Percentiles rank a stretch among this genome's conserved stretches.
phyloP scores from a whole-genome alignment of 2,329 filamentous ascomycete species.

The Colletotrichum incanum region DNA sequence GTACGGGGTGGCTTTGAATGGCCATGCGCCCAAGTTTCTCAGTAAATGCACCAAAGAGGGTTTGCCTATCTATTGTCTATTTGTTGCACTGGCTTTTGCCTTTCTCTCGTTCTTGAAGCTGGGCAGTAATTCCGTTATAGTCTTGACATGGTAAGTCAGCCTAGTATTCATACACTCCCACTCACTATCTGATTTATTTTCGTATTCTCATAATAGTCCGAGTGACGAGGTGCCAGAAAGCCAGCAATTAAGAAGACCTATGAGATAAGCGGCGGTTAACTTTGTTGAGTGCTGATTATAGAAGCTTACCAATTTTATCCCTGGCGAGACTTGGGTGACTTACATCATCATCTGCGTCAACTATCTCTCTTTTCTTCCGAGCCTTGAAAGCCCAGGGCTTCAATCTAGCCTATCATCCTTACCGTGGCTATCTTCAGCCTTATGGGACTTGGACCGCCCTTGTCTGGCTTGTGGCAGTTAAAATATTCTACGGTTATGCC shows the following conservation, averaged over 20 bases:
- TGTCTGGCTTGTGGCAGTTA: slow-evolving; percentile 72
- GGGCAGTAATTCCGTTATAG: no score
- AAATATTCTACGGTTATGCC: slow-evolving; percentile 72
- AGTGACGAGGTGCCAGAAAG: background rate
- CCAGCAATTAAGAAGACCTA: slow-evolving; percentile 19
- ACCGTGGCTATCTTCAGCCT: slow-evolving; percentile 78
- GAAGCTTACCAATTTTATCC: slow-evolving; percentile 73
- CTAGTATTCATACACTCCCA: no score
- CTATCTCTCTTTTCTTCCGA: slow-evolving; percentile 74
- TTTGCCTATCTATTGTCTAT: no score
- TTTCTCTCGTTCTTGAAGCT: no score
- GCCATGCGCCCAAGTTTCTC: no score
- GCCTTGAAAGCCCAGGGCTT: slow-evolving; percentile 70
- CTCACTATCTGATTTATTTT: no score
- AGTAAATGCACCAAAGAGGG: no score
- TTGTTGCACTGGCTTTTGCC: no score
- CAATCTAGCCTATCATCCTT: slow-evolving; percentile 69
- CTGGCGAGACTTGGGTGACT: slow-evolving; percentile 55
- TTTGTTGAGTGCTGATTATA: background rate
- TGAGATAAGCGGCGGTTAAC: background rate
- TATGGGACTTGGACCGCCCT: slow-evolving; percentile 71
- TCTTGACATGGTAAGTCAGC: no score
- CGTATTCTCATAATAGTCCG: no score
- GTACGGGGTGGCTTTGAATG: no score
- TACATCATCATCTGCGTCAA: slow-evolving; percentile 57